Base-by-base conservation (phyloP, 257 asterid species). In the Striga asiatica region DNA sequence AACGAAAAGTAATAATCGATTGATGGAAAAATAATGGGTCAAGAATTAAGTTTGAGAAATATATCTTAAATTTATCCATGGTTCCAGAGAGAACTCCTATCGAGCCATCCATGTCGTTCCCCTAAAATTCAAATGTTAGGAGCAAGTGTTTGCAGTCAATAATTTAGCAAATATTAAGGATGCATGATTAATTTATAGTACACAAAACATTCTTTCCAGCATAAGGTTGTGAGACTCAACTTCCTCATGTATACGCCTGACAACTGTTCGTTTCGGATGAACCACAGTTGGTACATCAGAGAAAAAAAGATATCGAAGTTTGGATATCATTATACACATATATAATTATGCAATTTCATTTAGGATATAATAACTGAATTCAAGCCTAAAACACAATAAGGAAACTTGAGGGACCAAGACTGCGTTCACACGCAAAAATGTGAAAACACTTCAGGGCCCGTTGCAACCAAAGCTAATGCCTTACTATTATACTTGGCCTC, bases 71-170 rank as follows among this genome's bases (percentile, higher is more conserved):
- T 64, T 80, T 83, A 67, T 83, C 94, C 94, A 80, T 78, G 21
- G 94, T 83, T 69, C 94, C 89, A 16, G 89, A 71, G 41, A 83
- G 50, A 59, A 83, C 74, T 63, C 89, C 94, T 58, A 89, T 78
- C 27, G 89, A 83, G 34, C 82, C 60, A 70, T 83, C 94, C 94
- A 80, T 80, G 64, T 80, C 94, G 42, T 83, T 80, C 0, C 86
- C 89, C 94, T 83, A 50, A 12, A 54, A 42, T 13, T 55, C 55
- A 24, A 47, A 50, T 54, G 46, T 63, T 32, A 32, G n/a, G 32
- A 3, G 39, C 10, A 35, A 39, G 9, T 9, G 21, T 18, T 23
- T 48, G 8, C 34, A 21, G 53, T 4, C 2, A 5, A 9, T 12
- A n/a, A 38, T 0, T n/a, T 16, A 16, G 49, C 9, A 48, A 51